These are phyloP conservation scores for Candida tibetensis DNA, from an alignment of 805 yeast species.

Conservation along the genomic window DNA sequence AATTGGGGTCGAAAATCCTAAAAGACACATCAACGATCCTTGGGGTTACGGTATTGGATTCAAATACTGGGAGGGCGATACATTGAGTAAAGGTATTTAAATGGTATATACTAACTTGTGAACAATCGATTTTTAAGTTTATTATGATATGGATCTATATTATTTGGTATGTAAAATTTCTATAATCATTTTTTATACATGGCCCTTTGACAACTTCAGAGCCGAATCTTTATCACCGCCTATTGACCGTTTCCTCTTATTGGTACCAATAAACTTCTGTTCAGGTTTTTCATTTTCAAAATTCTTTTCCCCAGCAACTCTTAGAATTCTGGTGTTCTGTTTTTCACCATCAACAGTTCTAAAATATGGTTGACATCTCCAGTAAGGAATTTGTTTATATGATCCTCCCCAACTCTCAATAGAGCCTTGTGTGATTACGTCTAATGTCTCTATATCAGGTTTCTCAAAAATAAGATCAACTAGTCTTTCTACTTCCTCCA, in stretches of 20 bases:
- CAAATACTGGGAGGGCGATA: constrained; percentile 37
- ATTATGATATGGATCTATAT: neutral
- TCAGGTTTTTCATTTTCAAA: constrained; percentile 7
- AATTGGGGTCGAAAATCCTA: constrained; percentile 28
- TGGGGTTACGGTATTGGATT: constrained; percentile 40
- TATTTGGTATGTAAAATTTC: neutral
- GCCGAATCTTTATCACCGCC: neutral
- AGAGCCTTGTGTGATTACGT: constrained; percentile 54
- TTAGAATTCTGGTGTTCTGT: constrained; percentile 35
- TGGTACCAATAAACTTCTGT: too few species aligned
- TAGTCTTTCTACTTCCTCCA: constrained; percentile 60
- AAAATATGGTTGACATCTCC: constrained; percentile 97
- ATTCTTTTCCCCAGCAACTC: constrained; percentile 34
- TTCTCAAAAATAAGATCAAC: constrained; percentile 57
- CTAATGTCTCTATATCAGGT: constrained; percentile 53
- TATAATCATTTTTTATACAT: too few species aligned
- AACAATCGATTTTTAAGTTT: too few species aligned
- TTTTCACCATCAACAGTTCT: constrained; percentile 79
- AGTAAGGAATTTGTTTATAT: constrained; percentile 81
- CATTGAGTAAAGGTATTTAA: constrained; percentile 5
- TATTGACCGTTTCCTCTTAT: too few species aligned
- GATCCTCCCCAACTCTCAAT: constrained; percentile 72
- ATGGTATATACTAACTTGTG: neutral
- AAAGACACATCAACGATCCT: constrained; percentile 29
- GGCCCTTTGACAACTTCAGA: neutral